Conservation (phyloP, 73 alveolate genomes). For the Paramecium sonneborni region DNA sequence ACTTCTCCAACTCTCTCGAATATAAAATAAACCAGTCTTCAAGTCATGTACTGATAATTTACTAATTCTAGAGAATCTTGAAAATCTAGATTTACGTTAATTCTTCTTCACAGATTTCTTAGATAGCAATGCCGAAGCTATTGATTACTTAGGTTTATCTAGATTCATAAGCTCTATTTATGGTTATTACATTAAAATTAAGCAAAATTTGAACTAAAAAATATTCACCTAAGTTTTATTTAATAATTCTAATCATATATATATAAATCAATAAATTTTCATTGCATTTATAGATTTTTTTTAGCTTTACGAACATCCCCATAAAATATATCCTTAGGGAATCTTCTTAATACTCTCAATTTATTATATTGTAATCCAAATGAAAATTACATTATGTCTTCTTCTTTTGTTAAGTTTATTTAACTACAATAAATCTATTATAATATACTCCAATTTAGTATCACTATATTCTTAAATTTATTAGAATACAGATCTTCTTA, state of each 20-base stretch:
- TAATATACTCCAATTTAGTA: not conserved
- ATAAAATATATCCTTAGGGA: conserved; percentile 25
- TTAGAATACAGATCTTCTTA: not conserved
- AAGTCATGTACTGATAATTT: conserved; percentile 13
- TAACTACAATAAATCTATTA: not conserved
- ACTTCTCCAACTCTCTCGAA: conserved; percentile 51
- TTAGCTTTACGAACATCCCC: conserved; percentile 5
- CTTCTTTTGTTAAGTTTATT: not conserved
- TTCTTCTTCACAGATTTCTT: not conserved
- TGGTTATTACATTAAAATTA: not conserved
- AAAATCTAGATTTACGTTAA: not conserved
- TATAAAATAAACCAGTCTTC: not conserved
- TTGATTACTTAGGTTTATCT: not conserved
- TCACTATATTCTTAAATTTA: conserved; percentile 10
- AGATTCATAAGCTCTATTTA: not conserved
- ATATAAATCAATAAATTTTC: not conserved
- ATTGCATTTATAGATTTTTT: not conserved
- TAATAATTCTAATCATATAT: not conserved
- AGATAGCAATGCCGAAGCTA: not conserved
- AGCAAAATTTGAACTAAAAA: not conserved
- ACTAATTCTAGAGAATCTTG: conserved; percentile 23
- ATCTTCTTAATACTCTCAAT: not conserved
- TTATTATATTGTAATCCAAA: conserved; percentile 1
- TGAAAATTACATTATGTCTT: conserved; percentile 13
- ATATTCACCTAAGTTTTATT: not conserved